phyloP scores from a whole-genome alignment of 2,329 filamentous ascomycete genomes.

The Lasiodiplodia hormozganensis region DNA sequence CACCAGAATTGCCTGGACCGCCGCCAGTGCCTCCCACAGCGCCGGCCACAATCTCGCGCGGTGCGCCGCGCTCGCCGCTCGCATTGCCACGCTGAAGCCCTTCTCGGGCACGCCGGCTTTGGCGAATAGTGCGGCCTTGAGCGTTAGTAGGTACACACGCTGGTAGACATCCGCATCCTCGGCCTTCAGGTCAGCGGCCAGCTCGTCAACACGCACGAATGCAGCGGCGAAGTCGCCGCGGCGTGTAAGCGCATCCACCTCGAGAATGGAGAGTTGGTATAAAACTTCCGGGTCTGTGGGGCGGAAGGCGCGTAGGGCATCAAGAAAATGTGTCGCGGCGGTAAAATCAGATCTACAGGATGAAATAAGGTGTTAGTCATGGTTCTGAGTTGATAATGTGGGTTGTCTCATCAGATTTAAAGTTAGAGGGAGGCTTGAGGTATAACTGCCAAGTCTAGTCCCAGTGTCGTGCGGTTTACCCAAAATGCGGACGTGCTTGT shows the following conservation, averaged over 20 bases:
- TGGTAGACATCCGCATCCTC: constrained; percentile 69
- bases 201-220: constrained; percentile 60
- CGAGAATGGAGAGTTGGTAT: constrained; percentile 64
- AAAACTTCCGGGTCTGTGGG: constrained; percentile 65
- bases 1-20: constrained; percentile 71
- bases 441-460: not conserved
- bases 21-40: constrained; percentile 75
- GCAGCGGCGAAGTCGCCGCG: constrained; percentile 61
- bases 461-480: not conserved
- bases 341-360: constrained; percentile 60
- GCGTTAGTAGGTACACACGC: constrained; percentile 72
- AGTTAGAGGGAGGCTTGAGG: not conserved
- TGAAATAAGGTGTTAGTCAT: not conserved
- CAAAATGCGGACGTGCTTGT: not conserved
- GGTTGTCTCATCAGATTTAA: not conserved
- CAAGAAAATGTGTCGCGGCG: constrained; percentile 63
- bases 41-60: constrained; percentile 70
- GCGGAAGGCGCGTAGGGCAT: constrained; percentile 61
- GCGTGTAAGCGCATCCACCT: constrained; percentile 65
- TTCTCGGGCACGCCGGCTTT: constrained; percentile 73
- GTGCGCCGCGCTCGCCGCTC: constrained; percentile 77
- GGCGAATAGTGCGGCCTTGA: constrained; percentile 75
- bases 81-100: constrained; percentile 77
- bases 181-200: constrained; percentile 59
- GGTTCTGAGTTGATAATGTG: not conserved